Percentiles rank a stretch among this genome's conserved stretches.
Evolutionary conservation across 1,139 yeast genomes (phyloP).

Genomic region (Kodamaea sp.): DNA sequence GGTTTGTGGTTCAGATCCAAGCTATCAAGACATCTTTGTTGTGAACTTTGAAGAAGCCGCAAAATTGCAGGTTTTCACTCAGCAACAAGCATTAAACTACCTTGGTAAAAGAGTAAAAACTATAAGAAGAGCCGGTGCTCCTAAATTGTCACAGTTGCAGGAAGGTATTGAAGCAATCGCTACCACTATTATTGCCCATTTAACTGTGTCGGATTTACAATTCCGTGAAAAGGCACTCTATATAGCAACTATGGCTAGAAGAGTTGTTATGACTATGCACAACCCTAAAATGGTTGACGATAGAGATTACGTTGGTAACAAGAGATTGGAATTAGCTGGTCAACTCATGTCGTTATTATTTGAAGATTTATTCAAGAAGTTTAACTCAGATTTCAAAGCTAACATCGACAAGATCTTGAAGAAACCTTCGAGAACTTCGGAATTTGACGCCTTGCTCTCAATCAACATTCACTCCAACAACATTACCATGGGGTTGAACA

Average conservation of each 20-base stretch:
- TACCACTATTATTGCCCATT: conserved; percentile 93
- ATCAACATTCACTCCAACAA: conserved; percentile 90
- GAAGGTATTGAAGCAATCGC: conserved; percentile 98
- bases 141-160: conserved; percentile 76
- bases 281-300: conserved; percentile 96
- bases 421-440: conserved; percentile 92
- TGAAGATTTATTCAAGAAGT: conserved; percentile 95
- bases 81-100: conserved; percentile 89
- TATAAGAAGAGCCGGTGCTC: conserved; percentile 81
- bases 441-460: conserved; percentile 87
- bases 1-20: conserved; percentile 87
- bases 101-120: conserved; percentile 92
- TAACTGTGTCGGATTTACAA: conserved; percentile 81
- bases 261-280: conserved; percentile 94
- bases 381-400: conserved; percentile 90
- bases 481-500: conserved; percentile 89
- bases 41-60: conserved; percentile 95
- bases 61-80: conserved; percentile 81
- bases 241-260: conserved; percentile 93
- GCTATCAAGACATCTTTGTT: conserved; percentile 88
- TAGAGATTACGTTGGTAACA: conserved; percentile 97
- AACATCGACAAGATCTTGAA: conserved; percentile 91
- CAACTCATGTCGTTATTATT: conserved; percentile 91
- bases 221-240: conserved; percentile 93
- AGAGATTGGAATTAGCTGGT: conserved; percentile 95